Conservation (phyloP, 495 filamentous ascomycete species). For the Peziza echinospora region DNA sequence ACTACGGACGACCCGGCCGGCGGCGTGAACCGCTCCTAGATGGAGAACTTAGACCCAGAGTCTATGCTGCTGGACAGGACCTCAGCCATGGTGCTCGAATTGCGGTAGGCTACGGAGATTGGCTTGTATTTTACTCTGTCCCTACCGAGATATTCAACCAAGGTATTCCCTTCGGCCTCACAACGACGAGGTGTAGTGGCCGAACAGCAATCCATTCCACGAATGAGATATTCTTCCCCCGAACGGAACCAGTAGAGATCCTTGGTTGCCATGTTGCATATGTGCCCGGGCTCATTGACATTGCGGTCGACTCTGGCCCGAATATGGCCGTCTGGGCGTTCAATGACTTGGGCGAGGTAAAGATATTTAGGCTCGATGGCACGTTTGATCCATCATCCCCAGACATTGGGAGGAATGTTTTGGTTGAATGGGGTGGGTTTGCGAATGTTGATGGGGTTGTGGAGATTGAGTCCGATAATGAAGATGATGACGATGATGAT, state of each 20-base stretch:
- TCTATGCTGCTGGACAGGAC: constrained; percentile 39
- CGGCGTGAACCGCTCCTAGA: neutral
- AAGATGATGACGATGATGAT: too few relatives aligned
- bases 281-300: constrained; percentile 19
- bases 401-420: too few relatives aligned
- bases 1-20: too few relatives aligned
- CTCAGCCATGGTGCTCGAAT: constrained; percentile 39
- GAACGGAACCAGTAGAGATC: constrained; percentile 22
- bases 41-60: constrained; percentile 18
- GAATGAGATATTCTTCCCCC: too few relatives aligned
- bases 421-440: too few relatives aligned
- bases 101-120: constrained; percentile 27
- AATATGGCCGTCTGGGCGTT: constrained; percentile 26
- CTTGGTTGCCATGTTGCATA: constrained; percentile 22
- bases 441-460: too few relatives aligned
- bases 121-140: constrained; percentile 37
- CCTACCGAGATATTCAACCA: constrained; percentile 37
- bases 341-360: constrained; percentile 18
- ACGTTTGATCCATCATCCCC: too few relatives aligned
- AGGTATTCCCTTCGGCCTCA: neutral
- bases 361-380: constrained; percentile 18
- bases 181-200: neutral
- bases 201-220: neutral
- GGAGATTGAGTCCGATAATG: too few relatives aligned
- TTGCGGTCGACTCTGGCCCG: constrained; percentile 22